Percentiles rank a stretch among this genome's conserved stretches.
Conservation (phyloP, 78 protist genomes). For the Chrysochromulina tobinii region DNA sequence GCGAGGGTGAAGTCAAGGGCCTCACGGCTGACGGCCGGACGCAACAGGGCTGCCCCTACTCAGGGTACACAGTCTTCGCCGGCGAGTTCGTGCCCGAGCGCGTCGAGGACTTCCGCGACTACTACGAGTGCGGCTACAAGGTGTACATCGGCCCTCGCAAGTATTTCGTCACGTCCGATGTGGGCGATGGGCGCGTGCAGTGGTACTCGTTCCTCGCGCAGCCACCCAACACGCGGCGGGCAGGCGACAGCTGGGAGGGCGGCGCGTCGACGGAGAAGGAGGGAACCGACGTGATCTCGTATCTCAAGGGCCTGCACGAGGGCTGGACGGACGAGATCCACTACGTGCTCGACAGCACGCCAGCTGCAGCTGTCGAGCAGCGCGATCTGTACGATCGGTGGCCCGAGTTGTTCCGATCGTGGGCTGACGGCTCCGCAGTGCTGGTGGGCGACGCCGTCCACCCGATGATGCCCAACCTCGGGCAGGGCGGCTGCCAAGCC, state of each 20-base stretch:
- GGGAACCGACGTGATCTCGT: not conserved
- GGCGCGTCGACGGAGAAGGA: not conserved
- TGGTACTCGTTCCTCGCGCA: conserved; percentile 21
- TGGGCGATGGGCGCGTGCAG: conserved; percentile 31
- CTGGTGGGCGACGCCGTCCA: conserved; percentile 37
- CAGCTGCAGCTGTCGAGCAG: conserved; percentile 18
- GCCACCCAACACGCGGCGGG: not conserved
- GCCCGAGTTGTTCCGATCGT: conserved; percentile 3
- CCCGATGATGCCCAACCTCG: conserved; percentile 38
- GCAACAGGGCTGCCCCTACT: conserved; percentile 24
- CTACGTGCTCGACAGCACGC: not conserved
- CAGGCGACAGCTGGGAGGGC: not conserved
- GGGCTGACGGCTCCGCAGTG: not conserved
- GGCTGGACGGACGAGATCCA: conserved; percentile 18
- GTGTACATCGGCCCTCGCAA: conserved; percentile 29
- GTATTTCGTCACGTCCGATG: conserved; percentile 33
- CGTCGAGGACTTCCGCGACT: not conserved
- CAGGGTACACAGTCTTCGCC: conserved; percentile 29
- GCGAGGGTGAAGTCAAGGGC: not conserved
- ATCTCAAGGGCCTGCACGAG: not conserved
- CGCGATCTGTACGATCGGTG: conserved; percentile 30
- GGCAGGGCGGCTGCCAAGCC: conserved; percentile 50
- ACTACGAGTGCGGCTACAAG: conserved; percentile 30
- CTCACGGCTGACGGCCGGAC: not conserved
- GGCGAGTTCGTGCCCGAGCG: conserved; percentile 3